Percentiles rank a stretch among this genome's conserved stretches.
Conservation (phyloP, 2,329 filamentous ascomycete species). For the Westerdykella ornata region DNA sequence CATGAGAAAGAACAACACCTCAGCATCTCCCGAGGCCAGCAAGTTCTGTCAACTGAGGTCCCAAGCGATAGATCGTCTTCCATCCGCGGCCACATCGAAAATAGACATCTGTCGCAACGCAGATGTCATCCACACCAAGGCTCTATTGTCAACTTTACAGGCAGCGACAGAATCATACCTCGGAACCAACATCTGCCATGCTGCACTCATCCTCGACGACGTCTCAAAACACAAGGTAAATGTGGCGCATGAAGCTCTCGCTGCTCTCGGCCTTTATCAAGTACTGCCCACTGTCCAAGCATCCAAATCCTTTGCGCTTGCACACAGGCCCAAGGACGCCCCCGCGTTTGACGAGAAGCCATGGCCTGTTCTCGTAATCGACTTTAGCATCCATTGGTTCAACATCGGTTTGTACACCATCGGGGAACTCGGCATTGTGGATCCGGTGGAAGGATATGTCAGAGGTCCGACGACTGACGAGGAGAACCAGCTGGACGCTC, state of each 20-base stretch:
- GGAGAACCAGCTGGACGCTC: slow-evolving; percentile 4
- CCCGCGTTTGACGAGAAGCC: slow-evolving; percentile 4
- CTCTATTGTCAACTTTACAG: slow-evolving; percentile 7
- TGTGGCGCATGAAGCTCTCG: slow-evolving; percentile 7
- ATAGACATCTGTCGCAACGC: slow-evolving; percentile 5
- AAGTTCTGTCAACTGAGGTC: slow-evolving; percentile 5
- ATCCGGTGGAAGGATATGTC: slow-evolving; percentile 2
- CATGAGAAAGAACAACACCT: slow-evolving; percentile 8
- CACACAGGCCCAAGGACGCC: neutral
- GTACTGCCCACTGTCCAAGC: slow-evolving; percentile 4
- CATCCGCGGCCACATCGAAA: slow-evolving; percentile 2
- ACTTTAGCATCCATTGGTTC: slow-evolving; percentile 5
- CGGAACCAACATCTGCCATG: slow-evolving; percentile 10
- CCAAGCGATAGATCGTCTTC: slow-evolving; percentile 3
- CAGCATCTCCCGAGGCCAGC: neutral
- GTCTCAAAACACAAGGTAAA: neutral
- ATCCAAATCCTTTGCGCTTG: slow-evolving; percentile 1
- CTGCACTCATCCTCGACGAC: slow-evolving; percentile 4
- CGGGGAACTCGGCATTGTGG: slow-evolving; percentile 5
- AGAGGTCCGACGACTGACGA: slow-evolving; percentile 2
- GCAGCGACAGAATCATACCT: slow-evolving; percentile 9
- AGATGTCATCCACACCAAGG: slow-evolving; percentile 5
- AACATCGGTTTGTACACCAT: slow-evolving; percentile 6
- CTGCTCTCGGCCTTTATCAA: slow-evolving; percentile 8
- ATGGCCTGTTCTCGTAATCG: slow-evolving; percentile 5